Percentiles rank a stretch among this genome's conserved stretches.
These are phyloP conservation scores for Mycena galopus DNA, from an alignment of 768 basidiomycete species.

Conservation along the genomic window DNA sequence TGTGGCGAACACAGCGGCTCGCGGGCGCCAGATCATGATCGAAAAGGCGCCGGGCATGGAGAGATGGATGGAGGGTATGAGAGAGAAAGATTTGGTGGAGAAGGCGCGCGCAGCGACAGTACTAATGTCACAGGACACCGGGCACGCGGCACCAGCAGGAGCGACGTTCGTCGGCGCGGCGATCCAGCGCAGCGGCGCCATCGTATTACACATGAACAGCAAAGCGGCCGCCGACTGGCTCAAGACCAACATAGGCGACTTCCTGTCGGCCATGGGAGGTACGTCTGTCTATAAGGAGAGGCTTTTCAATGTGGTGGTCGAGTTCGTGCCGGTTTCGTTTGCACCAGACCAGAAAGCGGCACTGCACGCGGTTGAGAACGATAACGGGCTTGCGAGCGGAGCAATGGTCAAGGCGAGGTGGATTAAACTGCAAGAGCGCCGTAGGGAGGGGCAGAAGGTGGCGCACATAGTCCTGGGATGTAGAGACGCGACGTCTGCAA, in stretches of 20 bases:
- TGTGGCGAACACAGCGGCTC: too few species aligned
- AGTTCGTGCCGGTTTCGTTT: constrained; percentile 40
- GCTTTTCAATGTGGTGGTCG: constrained; percentile 24
- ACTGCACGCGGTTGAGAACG: constrained; percentile 24
- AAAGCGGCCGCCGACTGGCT: neutral
- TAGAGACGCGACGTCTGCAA: constrained; percentile 21
- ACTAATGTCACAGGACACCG: too few species aligned
- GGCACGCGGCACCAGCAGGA: neutral
- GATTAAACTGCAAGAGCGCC: constrained; percentile 40
- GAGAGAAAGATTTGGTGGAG: too few species aligned
- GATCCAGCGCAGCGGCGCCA: constrained; percentile 23
- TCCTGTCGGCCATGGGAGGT: constrained; percentile 30
- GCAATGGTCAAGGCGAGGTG: constrained; percentile 35
- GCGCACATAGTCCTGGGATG: constrained; percentile 31
- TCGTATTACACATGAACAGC: constrained; percentile 11
- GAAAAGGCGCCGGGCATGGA: too few species aligned
- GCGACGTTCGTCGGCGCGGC: constrained; percentile 31
- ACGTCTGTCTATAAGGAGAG: constrained; percentile 16
- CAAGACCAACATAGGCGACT: neutral
- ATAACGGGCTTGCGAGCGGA: constrained; percentile 16
- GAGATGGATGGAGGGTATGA: too few species aligned
- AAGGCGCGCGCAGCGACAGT: too few species aligned
- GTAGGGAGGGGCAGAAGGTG: constrained; percentile 32
- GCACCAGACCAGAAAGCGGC: constrained; percentile 7
- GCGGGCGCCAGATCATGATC: too few species aligned